Evolutionary conservation across 192 early-diverging fungal species (phyloP), one percentile per base, ranked within the genome.

Genomic region (Diversispora epigaea): DNA sequence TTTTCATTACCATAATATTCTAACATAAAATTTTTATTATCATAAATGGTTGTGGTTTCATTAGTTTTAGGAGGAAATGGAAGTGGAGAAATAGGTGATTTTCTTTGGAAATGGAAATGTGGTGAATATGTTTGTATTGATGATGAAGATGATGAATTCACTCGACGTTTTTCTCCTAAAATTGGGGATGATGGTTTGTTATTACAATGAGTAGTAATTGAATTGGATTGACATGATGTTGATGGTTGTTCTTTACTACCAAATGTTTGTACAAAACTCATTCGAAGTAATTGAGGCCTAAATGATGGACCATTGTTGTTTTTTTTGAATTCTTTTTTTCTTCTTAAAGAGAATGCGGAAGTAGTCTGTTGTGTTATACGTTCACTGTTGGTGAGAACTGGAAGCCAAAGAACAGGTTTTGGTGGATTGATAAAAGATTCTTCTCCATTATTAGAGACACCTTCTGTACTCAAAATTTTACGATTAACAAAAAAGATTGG

Each of bases 341-440:
- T 73, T 17, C 71, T 15, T 47, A 73, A 61, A 11, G 44, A 12
- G 49, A 73, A 73, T 8, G 71, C 71, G 0, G 71, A 73, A 3
- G 71, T 47, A 41, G 25, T 73, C 32, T 19, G 25, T 73, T 73
- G 71, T 12, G 57, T 73, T 0, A 73, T 52, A 6, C 40, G 21
- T 49, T 73, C 71, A 0, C 17, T 40, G 8, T 49, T 62, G 1
- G 71, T 73, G 0, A 73, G 40, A 4, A 52, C 44, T 7, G 71
- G 71, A 32, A 73, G 45, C 71, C 71, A 73, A 45, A 73, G 57
- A 11, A 73, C 40, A 3, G 71, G 6, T 7, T 12, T 15, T 6
- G 56, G 71, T 3, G 58, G 44, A 41, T 19, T 17, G 11, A 73
- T 62, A 7, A 25, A 49, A 0, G 9, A 22, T 52, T 69, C 67